These are phyloP conservation scores for Malus asiatica DNA, from an alignment of 306 rosid species.

Conservation along the genomic window DNA sequence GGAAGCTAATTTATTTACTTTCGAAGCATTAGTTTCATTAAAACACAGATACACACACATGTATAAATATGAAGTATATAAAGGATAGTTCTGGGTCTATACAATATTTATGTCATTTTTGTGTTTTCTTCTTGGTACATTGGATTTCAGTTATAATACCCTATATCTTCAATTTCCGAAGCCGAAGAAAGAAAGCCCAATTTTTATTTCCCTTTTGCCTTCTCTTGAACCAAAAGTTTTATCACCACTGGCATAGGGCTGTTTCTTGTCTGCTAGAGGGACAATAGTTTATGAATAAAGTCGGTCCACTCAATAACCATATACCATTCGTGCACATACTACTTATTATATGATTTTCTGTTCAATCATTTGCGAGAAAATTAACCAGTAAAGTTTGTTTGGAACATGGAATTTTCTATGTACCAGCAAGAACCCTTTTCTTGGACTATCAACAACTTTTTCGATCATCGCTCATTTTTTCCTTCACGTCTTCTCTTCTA, in stretches of 20 bases:
- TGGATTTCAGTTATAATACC: background rate
- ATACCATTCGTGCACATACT: conserved; percentile 27
- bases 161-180: background rate
- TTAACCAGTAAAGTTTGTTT: conserved; percentile 4
- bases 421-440: conserved; percentile 29
- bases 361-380: conserved; percentile 8
- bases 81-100: background rate
- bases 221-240: conserved; percentile 26
- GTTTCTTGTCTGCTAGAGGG: conserved; percentile 52
- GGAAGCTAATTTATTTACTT: too few species aligned
- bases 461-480: background rate
- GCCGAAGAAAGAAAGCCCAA: background rate
- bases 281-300: conserved; percentile 19
- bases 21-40: too few species aligned
- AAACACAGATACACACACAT: too few species aligned
- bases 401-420: conserved; percentile 26
- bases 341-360: background rate
- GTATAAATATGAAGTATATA: too few species aligned
- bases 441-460: conserved; percentile 31
- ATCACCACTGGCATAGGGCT: conserved; percentile 12
- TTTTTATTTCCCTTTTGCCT: background rate
- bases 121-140: background rate
- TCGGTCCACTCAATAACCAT: conserved; percentile 29
- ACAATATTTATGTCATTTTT: background rate
- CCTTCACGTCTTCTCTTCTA: background rate